Evolutionary conservation across 257 asterid species (phyloP).

Genomic region (Solanum chmielewskii): DNA sequence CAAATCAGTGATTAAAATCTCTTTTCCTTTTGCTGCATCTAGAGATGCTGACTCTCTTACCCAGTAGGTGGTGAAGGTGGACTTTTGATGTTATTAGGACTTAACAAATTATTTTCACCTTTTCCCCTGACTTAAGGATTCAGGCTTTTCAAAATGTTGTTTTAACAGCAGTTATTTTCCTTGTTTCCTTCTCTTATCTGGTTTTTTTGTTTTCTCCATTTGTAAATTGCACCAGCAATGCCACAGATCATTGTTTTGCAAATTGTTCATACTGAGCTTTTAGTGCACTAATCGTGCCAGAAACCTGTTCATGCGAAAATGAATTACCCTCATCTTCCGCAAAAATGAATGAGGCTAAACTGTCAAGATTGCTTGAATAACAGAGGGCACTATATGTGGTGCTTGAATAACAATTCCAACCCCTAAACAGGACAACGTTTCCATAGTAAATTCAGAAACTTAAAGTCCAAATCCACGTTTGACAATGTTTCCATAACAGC

Average conservation of each 20-base stretch:
- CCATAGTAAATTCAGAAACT: not conserved
- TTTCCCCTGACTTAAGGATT: not conserved
- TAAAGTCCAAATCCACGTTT: not conserved
- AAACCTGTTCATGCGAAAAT: conserved; percentile 19
- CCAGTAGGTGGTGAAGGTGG: not conserved
- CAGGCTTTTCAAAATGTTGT: not conserved
- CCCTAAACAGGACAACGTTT: not conserved
- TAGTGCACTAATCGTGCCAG: conserved; percentile 19
- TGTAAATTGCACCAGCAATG: conserved; percentile 29
- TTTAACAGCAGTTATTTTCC: not conserved
- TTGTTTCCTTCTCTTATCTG: not conserved
- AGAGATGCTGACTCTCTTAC: not conserved
- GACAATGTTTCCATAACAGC: not conserved
- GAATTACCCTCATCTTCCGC: conserved; percentile 20
- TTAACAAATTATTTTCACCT: not conserved
- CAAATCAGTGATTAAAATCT: not conserved
- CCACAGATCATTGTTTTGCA: conserved; percentile 26
- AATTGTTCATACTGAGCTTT: conserved; percentile 25
- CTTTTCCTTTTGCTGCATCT: not conserved
- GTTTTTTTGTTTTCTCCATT: not conserved
- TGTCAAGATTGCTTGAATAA: conserved; percentile 12
- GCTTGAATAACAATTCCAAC: not conserved
- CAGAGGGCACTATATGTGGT: conserved; percentile 10
- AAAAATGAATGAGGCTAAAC: conserved; percentile 16
- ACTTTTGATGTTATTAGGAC: not conserved